Conservation (phyloP, 2,329 filamentous ascomycete genomes). For the Fusarium cyanostomum region DNA sequence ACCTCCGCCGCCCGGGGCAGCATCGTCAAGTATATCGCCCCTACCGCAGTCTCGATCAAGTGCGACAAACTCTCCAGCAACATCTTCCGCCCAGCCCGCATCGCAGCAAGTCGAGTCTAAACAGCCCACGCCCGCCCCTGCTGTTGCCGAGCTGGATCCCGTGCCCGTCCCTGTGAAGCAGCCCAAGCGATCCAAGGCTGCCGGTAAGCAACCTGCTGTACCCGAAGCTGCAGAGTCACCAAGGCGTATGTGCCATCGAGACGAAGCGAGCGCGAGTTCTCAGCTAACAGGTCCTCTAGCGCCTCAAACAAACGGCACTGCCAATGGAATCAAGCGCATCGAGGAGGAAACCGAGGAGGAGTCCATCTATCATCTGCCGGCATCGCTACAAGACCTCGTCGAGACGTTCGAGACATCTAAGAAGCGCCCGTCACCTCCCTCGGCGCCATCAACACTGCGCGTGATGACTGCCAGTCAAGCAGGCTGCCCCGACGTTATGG, state of each 20-base stretch:
- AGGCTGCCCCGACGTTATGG: constrained; percentile 76
- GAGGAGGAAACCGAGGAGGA: constrained; percentile 67
- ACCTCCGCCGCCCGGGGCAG: constrained; percentile 82
- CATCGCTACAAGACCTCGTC: constrained; percentile 87
- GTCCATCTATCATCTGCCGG: constrained; percentile 91
- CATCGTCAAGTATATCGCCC: constrained; percentile 54
- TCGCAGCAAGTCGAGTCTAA: constrained; percentile 49
- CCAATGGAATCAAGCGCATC: constrained; percentile 61
- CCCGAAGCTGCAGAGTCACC: constrained; percentile 55
- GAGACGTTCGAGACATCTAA: constrained; percentile 90
- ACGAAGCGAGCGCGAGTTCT: not conserved
- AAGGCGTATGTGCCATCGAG: constrained; percentile 51
- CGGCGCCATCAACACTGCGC: constrained; percentile 73
- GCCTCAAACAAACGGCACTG: constrained; percentile 60
- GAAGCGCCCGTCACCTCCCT: constrained; percentile 69
- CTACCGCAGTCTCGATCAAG: constrained; percentile 66
- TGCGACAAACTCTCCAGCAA: constrained; percentile 64
- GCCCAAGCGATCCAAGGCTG: constrained; percentile 54
- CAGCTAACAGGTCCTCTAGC: constrained; percentile 40
- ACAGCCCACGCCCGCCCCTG: constrained; percentile 44
- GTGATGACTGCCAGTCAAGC: constrained; percentile 80
- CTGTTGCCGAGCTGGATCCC: constrained; percentile 39
- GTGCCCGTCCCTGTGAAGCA: constrained; percentile 44
- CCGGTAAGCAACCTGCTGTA: constrained; percentile 55
- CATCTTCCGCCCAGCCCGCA: constrained; percentile 58